These are phyloP conservation scores for Suillus occidentalis DNA, from an alignment of 768 basidiomycete species.

Conservation along the genomic window DNA sequence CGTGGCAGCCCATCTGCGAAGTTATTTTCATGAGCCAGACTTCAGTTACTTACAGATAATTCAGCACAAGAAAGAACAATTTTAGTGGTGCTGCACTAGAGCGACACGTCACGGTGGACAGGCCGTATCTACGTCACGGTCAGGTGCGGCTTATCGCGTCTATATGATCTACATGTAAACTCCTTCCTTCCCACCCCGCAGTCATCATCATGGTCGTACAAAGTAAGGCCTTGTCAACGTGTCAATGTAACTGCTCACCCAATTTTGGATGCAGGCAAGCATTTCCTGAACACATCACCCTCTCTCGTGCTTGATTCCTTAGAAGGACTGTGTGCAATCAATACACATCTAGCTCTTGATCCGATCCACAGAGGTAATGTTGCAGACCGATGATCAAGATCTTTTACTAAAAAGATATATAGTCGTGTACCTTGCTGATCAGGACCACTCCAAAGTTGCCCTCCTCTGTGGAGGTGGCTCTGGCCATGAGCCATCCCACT, in stretches of 20 bases:
- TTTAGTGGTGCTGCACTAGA: too few species aligned
- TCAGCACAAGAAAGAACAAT: too few species aligned
- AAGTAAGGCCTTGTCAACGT: slow-evolving; percentile 9
- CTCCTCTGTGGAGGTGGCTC: slow-evolving; percentile 84
- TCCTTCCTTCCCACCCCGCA: background rate
- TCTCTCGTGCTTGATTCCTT: slow-evolving; percentile 80
- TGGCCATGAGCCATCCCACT: slow-evolving; percentile 91
- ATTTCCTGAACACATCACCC: slow-evolving; percentile 72
- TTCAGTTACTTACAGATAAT: too few species aligned
- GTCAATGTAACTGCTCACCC: background rate
- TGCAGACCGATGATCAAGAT: slow-evolving; percentile 4
- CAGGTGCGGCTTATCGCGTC: background rate
- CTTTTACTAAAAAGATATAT: background rate
- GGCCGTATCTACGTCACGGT: background rate
- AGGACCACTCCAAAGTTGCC: slow-evolving; percentile 65
- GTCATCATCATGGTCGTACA: slow-evolving; percentile 16
- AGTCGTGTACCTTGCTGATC: slow-evolving; percentile 66
- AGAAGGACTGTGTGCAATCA: slow-evolving; percentile 65
- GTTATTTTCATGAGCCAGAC: too few species aligned
- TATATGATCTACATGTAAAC: background rate
- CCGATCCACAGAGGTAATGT: slow-evolving; percentile 61
- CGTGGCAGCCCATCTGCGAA: too few species aligned
- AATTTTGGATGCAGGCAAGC: slow-evolving; percentile 47
- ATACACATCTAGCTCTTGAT: slow-evolving; percentile 74
- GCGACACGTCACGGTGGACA: background rate